Conservation (phyloP, 768 basidiomycete species). For the Mrakia gelida region DNA sequence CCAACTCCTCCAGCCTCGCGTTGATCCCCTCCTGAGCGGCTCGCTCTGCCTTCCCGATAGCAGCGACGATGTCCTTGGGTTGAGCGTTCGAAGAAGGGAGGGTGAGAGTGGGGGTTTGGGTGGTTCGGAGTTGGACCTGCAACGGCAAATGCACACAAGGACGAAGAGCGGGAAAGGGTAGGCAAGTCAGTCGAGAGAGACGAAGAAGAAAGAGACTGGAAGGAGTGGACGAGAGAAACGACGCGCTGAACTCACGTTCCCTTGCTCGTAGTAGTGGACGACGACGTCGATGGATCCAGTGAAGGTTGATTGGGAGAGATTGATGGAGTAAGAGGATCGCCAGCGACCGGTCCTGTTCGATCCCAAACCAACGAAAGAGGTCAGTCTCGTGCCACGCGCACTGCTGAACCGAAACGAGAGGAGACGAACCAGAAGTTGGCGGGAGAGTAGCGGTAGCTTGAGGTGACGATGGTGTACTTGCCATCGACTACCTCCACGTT, state of each 20-base stretch:
- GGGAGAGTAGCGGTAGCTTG: slow-evolving; percentile 95
- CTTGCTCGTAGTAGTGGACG: slow-evolving; percentile 97
- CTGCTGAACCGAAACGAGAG: background rate
- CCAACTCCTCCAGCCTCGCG: slow-evolving; percentile 79
- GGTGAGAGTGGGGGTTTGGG: slow-evolving; percentile 61
- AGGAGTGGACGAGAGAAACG: background rate
- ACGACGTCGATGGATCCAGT: slow-evolving; percentile 72
- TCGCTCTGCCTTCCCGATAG: slow-evolving; percentile 72
- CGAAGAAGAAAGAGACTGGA: background rate
- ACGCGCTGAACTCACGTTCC: slow-evolving; percentile 58
- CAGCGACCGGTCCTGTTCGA: slow-evolving; percentile 80
- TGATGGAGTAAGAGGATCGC: slow-evolving; percentile 78
- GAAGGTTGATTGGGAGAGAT: slow-evolving; percentile 60
- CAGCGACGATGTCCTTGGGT: slow-evolving; percentile 66
- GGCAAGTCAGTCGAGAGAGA: background rate
- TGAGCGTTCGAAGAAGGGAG: slow-evolving; percentile 35
- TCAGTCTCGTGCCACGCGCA: background rate
- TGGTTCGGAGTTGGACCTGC: slow-evolving; percentile 88
- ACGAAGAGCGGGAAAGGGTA: background rate
- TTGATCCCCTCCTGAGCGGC: slow-evolving; percentile 73
- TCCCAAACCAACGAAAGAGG: slow-evolving; percentile 2
- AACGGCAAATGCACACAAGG: background rate
- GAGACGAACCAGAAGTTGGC: slow-evolving; percentile 75
- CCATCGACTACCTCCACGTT: slow-evolving; percentile 18
- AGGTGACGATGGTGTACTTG: slow-evolving; percentile 69